These are phyloP conservation scores for Cadophora sp. DNA, from an alignment of 2,329 filamentous ascomycete genomes.

Conservation along the genomic window DNA sequence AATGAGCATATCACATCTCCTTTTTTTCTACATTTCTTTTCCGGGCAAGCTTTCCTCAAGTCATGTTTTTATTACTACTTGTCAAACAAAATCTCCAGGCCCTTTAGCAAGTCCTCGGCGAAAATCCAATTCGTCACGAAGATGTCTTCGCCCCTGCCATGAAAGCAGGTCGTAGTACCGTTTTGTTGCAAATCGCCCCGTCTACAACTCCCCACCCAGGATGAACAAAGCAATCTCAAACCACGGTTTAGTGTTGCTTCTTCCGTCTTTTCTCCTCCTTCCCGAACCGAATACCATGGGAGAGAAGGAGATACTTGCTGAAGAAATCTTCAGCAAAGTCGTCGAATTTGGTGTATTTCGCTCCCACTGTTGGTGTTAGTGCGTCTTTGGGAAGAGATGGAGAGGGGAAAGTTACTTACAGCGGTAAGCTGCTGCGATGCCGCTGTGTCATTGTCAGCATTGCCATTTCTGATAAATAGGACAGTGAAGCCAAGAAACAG, in stretches of 20 bases:
- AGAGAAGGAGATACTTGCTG: constrained; percentile 54
- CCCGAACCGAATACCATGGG: constrained; percentile 52
- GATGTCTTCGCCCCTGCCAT: no score
- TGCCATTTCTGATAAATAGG: background rate
- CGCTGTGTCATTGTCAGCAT: constrained; percentile 46
- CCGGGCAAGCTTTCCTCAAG: no score
- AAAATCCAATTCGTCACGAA: no score
- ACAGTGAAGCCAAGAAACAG: no score
- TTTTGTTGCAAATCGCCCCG: no score
- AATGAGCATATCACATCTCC: no score
- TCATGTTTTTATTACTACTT: no score
- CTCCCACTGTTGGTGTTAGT: constrained; percentile 56
- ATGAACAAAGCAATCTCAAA: background rate
- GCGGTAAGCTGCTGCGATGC: constrained; percentile 73
- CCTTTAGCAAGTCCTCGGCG: no score
- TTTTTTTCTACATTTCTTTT: no score
- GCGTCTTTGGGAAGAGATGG: background rate
- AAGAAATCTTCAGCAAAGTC: constrained; percentile 57
- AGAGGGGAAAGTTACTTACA: constrained; percentile 27
- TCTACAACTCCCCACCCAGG: no score
- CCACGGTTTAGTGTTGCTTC: constrained; percentile 26
- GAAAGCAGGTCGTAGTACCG: no score
- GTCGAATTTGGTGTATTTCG: constrained; percentile 67
- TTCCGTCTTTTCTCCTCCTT: constrained; percentile 41
- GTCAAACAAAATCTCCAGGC: no score